Evolutionary conservation across 1,139 yeast genomes (phyloP).

Genomic region (Arxiozyma bovina): DNA sequence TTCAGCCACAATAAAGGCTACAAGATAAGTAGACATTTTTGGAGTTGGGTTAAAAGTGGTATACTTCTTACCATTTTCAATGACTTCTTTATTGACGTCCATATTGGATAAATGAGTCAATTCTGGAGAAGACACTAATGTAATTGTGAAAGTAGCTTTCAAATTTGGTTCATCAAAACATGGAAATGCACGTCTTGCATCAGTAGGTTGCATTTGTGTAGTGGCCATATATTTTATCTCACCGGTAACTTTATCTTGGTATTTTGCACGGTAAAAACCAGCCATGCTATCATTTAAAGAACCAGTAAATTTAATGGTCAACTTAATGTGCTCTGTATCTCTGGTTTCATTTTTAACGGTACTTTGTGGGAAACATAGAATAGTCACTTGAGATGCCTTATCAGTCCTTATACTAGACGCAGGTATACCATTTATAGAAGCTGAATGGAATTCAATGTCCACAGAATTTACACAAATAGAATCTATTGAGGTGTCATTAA

Average conservation of each 20-base stretch:
- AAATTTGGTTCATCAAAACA: constrained; percentile 73
- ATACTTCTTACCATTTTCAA: constrained; percentile 45
- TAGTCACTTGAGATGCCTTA: constrained; percentile 56
- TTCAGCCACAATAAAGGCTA: constrained; percentile 80
- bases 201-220: constrained; percentile 82
- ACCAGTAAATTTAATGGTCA: constrained; percentile 58
- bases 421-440: constrained; percentile 26
- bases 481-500: constrained; percentile 36
- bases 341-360: constrained; percentile 33
- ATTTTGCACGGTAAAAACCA: constrained; percentile 74
- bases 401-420: constrained; percentile 23
- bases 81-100: constrained; percentile 44
- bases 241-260: constrained; percentile 51
- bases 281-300: constrained; percentile 67
- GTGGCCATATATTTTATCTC: constrained; percentile 58
- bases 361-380: constrained; percentile 45
- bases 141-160: constrained; percentile 63
- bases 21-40: constrained; percentile 67
- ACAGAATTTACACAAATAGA: constrained; percentile 42
- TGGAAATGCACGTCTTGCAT: constrained; percentile 79
- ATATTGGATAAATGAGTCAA: constrained; percentile 69
- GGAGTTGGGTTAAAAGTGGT: constrained; percentile 57
- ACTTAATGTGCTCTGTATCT: constrained; percentile 28
- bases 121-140: constrained; percentile 45
- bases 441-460: constrained; percentile 49